Conservation (phyloP, 2,329 filamentous ascomycete species). For the Xylaria sp. region DNA sequence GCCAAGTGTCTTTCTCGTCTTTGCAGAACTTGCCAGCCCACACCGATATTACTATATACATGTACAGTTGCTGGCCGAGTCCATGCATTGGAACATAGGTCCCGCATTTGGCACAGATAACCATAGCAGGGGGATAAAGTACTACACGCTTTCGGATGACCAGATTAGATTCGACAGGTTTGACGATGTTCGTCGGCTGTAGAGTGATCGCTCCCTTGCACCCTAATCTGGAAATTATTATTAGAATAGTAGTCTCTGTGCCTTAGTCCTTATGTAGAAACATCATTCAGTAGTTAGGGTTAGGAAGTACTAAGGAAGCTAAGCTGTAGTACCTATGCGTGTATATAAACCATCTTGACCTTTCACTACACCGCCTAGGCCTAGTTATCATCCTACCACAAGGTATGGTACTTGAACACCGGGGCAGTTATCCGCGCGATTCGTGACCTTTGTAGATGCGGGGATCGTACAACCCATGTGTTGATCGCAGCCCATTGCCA, state of each 20-base stretch:
- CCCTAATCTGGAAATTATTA: constrained; percentile 14
- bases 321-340: neutral
- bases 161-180: neutral
- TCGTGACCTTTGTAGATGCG: no score
- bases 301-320: no score
- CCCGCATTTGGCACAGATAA: neutral
- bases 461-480: neutral
- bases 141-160: no score
- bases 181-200: neutral
- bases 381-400: no score
- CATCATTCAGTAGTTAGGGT: no score
- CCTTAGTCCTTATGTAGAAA: no score
- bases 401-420: no score
- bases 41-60: neutral
- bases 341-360: neutral
- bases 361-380: no score
- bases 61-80: no score
- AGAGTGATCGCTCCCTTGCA: constrained; percentile 6
- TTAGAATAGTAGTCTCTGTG: constrained; percentile 9
- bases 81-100: neutral
- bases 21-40: neutral
- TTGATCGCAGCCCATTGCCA: constrained; percentile 14
- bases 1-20: neutral
- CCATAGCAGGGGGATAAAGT: neutral
- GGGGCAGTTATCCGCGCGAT: no score